Conservation (phyloP, 495 filamentous ascomycete species). For the Penicillium simplicissimum region DNA sequence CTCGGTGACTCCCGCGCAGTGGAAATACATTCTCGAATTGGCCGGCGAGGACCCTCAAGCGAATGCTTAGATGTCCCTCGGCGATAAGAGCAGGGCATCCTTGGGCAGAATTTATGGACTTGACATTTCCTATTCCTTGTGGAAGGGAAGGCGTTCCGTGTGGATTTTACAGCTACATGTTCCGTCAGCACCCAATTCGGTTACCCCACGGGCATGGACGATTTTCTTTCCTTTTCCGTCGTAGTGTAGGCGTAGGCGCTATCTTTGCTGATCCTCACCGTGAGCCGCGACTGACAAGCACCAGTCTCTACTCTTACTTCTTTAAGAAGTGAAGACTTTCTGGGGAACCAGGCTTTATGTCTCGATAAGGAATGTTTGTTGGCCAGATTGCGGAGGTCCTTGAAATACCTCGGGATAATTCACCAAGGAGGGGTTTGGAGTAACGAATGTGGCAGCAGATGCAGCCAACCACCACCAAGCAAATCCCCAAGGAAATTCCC, state of each 20-base stretch:
- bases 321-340: neutral
- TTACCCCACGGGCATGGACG: neutral
- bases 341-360: neutral
- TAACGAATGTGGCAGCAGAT: neutral
- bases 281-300: neutral
- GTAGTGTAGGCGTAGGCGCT: conserved; percentile 2
- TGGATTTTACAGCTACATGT: neutral
- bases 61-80: neutral
- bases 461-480: conserved; percentile 19
- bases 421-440: conserved; percentile 1
- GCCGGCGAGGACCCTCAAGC: conserved; percentile 27
- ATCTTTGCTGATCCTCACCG: neutral
- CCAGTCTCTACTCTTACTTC: neutral
- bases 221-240: conserved; percentile 1
- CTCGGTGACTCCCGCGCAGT: conserved; percentile 69
- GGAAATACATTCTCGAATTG: conserved; percentile 71
- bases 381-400: neutral
- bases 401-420: conserved; percentile 19
- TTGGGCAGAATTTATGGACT: neutral
- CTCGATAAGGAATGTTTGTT: neutral
- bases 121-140: neutral
- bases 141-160: neutral
- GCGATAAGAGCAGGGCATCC: neutral
- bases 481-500: too few species aligned
- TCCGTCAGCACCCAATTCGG: neutral